A percentile compares a stretch with the other conserved stretches of the same genome.
Conservation (phyloP, 1,139 yeast genomes). For the Taphrina confusa region DNA sequence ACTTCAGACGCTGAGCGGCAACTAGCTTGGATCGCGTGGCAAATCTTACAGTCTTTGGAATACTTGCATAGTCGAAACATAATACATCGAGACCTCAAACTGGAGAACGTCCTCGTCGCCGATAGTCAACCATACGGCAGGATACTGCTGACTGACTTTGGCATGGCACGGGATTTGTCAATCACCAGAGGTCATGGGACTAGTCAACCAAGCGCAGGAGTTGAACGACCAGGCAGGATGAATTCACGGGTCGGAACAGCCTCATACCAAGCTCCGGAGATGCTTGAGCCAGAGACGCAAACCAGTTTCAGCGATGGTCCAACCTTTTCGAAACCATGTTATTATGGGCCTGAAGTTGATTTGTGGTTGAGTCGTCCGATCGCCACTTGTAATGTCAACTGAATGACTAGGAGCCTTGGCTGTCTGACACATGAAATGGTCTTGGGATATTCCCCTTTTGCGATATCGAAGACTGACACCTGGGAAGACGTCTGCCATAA, state of each 20-base stretch:
- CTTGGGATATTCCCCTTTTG: constrained; percentile 22
- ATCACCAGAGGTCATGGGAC: constrained; percentile 49
- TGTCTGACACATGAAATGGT: constrained; percentile 22
- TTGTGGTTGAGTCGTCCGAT: constrained; percentile 62
- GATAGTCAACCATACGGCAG: constrained; percentile 56
- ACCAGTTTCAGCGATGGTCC: background rate
- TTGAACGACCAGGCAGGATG: background rate
- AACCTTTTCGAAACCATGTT: constrained; percentile 40
- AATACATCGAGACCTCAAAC: constrained; percentile 58
- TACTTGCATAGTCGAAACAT: constrained; percentile 57
- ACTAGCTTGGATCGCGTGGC: constrained; percentile 55
- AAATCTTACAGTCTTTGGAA: constrained; percentile 56
- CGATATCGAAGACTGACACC: constrained; percentile 12
- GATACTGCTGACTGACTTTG: constrained; percentile 65
- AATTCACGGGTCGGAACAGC: constrained; percentile 26
- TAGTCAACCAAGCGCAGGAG: constrained; percentile 61
- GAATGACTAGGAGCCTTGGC: constrained; percentile 13
- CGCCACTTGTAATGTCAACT: background rate
- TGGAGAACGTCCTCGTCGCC: constrained; percentile 58
- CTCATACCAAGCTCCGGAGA: constrained; percentile 36
- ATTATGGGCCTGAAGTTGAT: constrained; percentile 60
- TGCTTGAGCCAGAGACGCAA: constrained; percentile 9
- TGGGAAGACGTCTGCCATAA: background rate
- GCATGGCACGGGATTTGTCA: constrained; percentile 56
- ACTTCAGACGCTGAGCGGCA: constrained; percentile 48